Percentiles rank a stretch among this genome's conserved stretches.
phyloP scores from a whole-genome alignment of 2,329 filamentous ascomycete species.

The Zymoseptoria ardabiliae region DNA sequence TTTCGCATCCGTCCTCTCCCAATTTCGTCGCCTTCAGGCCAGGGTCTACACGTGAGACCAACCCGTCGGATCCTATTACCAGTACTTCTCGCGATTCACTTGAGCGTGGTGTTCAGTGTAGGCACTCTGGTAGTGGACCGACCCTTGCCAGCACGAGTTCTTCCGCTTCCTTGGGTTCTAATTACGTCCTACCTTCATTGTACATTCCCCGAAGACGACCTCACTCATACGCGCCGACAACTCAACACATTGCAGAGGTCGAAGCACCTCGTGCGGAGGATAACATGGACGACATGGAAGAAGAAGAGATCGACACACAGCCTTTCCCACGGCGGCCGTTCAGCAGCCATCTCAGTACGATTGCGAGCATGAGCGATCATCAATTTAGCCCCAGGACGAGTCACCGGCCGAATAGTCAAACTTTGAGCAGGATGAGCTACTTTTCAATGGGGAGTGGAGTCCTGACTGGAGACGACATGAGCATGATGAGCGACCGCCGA shows the following conservation, averaged over 20 bases:
- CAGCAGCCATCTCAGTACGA: conserved; percentile 30
- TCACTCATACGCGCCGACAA: not conserved
- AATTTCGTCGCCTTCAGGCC: conserved; percentile 25
- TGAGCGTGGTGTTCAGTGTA: conserved; percentile 20
- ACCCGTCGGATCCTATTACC: not conserved
- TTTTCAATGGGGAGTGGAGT: conserved; percentile 29
- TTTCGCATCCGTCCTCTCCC: conserved; percentile 22
- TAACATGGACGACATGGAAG: conserved; percentile 15
- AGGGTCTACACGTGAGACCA: conserved; percentile 1
- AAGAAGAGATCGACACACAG: conserved; percentile 24
- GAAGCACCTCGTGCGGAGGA: not conserved
- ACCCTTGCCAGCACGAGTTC: conserved; percentile 20
- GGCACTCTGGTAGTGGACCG: conserved; percentile 15
- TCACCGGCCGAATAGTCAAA: not conserved
- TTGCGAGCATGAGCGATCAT: conserved; percentile 28
- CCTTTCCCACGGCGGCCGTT: conserved; percentile 26
- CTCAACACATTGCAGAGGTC: not conserved
- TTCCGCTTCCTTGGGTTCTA: conserved; percentile 18
- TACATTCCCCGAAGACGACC: conserved; percentile 26
- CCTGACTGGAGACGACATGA: conserved; percentile 25
- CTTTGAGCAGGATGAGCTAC: conserved; percentile 20
- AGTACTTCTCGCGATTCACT: conserved; percentile 27
- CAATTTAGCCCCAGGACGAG: conserved; percentile 18
- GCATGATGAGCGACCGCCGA: not conserved
- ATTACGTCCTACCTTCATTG: conserved; percentile 28